Evolutionary conservation across 2,329 filamentous ascomycete species (phyloP), one percentile per base, ranked within the genome.

Genomic region (Magnaporthiopsis poae): DNA sequence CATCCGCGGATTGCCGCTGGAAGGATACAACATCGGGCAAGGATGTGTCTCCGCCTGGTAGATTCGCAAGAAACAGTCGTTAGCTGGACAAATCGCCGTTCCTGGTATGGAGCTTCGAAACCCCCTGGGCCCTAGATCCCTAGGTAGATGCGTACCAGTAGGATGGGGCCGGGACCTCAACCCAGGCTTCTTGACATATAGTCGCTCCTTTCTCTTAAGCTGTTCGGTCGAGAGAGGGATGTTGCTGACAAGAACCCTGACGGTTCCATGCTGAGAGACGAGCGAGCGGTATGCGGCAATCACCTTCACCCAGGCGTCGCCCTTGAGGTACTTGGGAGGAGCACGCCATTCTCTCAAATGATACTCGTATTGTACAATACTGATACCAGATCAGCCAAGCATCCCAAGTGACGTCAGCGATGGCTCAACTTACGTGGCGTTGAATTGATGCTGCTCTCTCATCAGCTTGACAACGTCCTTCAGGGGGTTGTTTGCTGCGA

Each of bases 351-450:
- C 46, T 9, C n/a, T 56, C 46, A 56, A 21, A n/a, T 56, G 46
- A 9, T 56, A 56, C n/a, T 56, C 46, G 3, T 56, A 56, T 56
- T 56, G 46, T 5, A 21, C 3, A n/a, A 56, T 5, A 56, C 46
- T 39, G 36, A 1, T n/a, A 56, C 3, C 7, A 9, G 3, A n/a
- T 56, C 7, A 56, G 46, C 46, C 46, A 8, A 11, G 18, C 18
- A 3, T 5, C 18, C 18, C 18, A 3, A 15, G 9, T 4, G 21
- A 0, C 1, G 1, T n/a, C 21, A 2, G 21, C n/a, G 21, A 9
- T n/a, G 46, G 46, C 21, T 56, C 2, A n/a, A n/a, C 46, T 56
- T 11, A 56, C 46, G 46, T n/a, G 8, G 46, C 46, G 21, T 21
- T 56, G 46, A 56, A 56, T 21, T n/a, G 5, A 11, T 56, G 46